Evolutionary conservation across 1,284 basidiomycete genomes (phyloP), one percentile per base, ranked within the genome.

Genomic region (Singerocomus inundabilis): DNA sequence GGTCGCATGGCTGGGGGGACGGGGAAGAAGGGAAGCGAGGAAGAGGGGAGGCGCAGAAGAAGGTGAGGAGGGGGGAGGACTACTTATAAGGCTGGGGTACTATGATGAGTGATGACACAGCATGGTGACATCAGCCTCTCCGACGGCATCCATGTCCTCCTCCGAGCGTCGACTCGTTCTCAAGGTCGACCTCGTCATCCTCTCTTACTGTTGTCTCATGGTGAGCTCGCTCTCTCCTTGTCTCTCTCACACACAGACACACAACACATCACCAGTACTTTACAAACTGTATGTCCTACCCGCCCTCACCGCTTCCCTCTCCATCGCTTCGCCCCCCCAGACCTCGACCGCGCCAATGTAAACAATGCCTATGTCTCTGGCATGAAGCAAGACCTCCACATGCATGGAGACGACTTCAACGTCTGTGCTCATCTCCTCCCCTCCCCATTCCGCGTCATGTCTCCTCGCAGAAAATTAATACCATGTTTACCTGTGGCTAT

Each of bases 321-420:
- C 18, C 26, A 48, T 32, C 30, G n/a, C n/a, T n/a, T n/a, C n/a
- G n/a, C 11, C 6, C 18, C 6, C 21, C 30, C 44, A 84, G 82
- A 86, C 66, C 72, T 86, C 18, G 82, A 85, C 63, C 71, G 82
- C 50, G 80, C 81, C 24, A 85, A 85, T 63, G 72, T 86, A 35
- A 73, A 75, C 51, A 85, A 86, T 65, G 83, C 84, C 8, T 88
- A 88, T 64, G 86, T 92, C 15, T 88, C 85, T 5, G 90, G 89
- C 4, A 90, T 93, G 88, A 83, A 79, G 57, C 85, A 91, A 66
- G 87, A 89, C 39, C 75, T 91, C 30, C 60, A 76, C 51, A 84
- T 91, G 80, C 68, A 74, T 43, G 86, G 86, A 29, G 85, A 79
- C 36, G 76, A 91, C 52, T 82, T 80, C 63, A 90, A 90, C 64